phyloP scores from a whole-genome alignment of 805 yeast genomes.

The Phaffomyces thermotolerans region DNA sequence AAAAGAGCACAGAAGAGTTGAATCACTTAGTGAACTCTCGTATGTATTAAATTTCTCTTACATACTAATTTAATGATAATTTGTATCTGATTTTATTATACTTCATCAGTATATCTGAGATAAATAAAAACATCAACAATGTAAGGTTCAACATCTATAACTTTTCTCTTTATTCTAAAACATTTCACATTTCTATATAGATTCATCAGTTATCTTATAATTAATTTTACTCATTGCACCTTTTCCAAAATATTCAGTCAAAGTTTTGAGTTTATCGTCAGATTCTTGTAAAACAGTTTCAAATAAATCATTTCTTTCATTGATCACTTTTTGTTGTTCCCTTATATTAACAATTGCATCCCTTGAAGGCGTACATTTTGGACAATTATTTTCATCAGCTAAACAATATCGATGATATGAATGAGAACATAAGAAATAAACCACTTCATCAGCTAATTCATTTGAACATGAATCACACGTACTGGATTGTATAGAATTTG shows the following conservation, averaged over 20 bases:
- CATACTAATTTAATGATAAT: no score
- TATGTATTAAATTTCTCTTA: no score
- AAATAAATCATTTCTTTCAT: slow-evolving; percentile 59
- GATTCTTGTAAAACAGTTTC: slow-evolving; percentile 42
- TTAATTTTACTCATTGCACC: slow-evolving; percentile 64
- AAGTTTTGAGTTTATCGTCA: slow-evolving; percentile 61
- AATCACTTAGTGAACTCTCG: no score
- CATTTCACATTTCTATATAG: not conserved
- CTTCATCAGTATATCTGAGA: no score
- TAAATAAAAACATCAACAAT: no score
- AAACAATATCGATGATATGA: slow-evolving; percentile 81
- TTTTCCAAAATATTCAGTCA: slow-evolving; percentile 77
- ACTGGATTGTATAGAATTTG: slow-evolving; percentile 33
- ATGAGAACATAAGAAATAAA: slow-evolving; percentile 82
- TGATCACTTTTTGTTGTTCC: slow-evolving; percentile 51
- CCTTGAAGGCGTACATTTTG: slow-evolving; percentile 64
- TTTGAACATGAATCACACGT: slow-evolving; percentile 21
- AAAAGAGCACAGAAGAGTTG: no score
- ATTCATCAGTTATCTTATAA: slow-evolving; percentile 1
- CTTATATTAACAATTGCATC: slow-evolving; percentile 58
- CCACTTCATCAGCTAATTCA: slow-evolving; percentile 66
- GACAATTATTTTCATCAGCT: slow-evolving; percentile 55
- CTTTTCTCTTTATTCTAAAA: no score
- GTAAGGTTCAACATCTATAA: no score
- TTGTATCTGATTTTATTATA: no score